Percentiles rank a stretch among this genome's conserved stretches.
Conservation (phyloP, 345 rosid genomes). For the Populus nigra region DNA sequence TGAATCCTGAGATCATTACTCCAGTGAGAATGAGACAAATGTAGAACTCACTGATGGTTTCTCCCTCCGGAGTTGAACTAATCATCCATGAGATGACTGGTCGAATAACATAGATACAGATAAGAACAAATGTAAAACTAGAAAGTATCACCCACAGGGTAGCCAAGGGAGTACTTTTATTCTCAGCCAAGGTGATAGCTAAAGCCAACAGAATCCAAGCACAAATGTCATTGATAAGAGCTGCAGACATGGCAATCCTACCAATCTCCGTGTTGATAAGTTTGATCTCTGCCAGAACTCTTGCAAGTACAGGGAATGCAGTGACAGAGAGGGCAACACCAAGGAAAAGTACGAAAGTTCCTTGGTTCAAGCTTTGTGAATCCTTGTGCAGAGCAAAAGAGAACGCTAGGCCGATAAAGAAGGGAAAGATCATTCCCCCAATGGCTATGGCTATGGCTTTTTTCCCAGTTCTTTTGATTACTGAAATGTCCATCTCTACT, state of each 20-base stretch:
- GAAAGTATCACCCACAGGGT: constrained; percentile 75
- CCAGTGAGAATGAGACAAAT: constrained; percentile 87
- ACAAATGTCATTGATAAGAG: constrained; percentile 82
- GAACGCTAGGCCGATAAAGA: constrained; percentile 50
- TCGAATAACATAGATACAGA: constrained; percentile 59
- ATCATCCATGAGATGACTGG: constrained; percentile 74
- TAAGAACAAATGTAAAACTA: constrained; percentile 41
- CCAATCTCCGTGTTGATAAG: constrained; percentile 86
- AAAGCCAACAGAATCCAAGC: constrained; percentile 86
- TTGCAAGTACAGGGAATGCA: constrained; percentile 88
- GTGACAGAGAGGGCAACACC: constrained; percentile 94
- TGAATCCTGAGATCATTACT: constrained; percentile 86
- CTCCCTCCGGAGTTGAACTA: constrained; percentile 84
- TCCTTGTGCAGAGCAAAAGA: constrained; percentile 41
- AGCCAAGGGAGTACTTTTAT: constrained; percentile 46
- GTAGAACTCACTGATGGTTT: constrained; percentile 68
- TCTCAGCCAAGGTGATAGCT: constrained; percentile 78
- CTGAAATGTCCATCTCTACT: constrained; percentile 90
- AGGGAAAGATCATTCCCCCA: constrained; percentile 83
- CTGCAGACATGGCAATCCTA: constrained; percentile 85
- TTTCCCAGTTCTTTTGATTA: constrained; percentile 61
- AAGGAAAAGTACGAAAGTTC: constrained; percentile 66
- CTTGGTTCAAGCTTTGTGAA: constrained; percentile 22
- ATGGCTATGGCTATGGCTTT: constrained; percentile 60
- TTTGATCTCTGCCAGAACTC: constrained; percentile 87